Conservation (phyloP, 768 basidiomycete genomes). For the Candolleomyces aberdarensis region DNA sequence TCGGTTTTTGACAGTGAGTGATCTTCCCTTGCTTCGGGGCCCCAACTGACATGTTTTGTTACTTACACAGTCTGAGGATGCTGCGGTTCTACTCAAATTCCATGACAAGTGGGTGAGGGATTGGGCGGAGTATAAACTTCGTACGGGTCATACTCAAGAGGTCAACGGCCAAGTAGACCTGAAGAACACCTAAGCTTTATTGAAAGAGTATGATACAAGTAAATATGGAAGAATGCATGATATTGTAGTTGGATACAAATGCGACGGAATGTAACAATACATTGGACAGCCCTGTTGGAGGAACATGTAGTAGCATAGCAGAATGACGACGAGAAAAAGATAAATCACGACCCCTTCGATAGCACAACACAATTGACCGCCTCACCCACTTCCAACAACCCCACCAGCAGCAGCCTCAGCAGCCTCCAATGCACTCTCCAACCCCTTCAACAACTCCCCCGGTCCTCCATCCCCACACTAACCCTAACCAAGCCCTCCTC, state of each 20-base stretch:
- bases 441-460: conserved; percentile 51
- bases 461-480: conserved; percentile 88
- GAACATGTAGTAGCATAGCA: conserved; percentile 5
- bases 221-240: neutral
- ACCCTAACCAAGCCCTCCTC: conserved; percentile 82
- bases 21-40: no score
- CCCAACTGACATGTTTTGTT: no score
- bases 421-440: conserved; percentile 64
- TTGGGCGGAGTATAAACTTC: no score
- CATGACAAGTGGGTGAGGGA: no score
- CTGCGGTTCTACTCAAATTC: no score
- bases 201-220: no score
- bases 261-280: conserved; percentile 35
- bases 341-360: no score
- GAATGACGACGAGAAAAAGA: neutral
- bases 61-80: no score
- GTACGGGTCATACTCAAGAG: no score
- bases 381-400: neutral
- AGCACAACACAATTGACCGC: neutral
- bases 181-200: no score
- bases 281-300: conserved; percentile 31
- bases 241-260: conserved; percentile 46
- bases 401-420: conserved; percentile 49
- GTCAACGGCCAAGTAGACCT: no score
- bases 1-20: no score